Conservation (phyloP, 306 rosid genomes). For the Mimosa bimucronata region DNA sequence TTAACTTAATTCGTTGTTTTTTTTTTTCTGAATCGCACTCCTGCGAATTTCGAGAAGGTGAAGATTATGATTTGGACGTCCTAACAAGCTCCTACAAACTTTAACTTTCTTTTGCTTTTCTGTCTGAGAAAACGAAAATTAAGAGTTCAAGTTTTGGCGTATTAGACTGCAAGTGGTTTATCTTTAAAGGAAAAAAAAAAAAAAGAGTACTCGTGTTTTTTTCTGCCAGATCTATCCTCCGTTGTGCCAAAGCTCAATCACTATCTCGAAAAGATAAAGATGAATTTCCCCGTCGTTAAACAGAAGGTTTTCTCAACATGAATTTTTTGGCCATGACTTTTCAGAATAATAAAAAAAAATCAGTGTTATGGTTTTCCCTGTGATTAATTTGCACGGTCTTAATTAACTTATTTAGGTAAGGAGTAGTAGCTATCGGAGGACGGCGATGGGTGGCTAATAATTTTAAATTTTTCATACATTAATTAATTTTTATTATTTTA, state of each 20-base stretch:
- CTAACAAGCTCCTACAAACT: not conserved
- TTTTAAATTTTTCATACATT: constrained; percentile 15
- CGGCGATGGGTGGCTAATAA: constrained; percentile 35
- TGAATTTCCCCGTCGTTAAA: not conserved
- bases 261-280: not conserved
- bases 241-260: not conserved
- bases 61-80: constrained; percentile 7
- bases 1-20: not conserved
- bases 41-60: not conserved
- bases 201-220: too few relatives aligned
- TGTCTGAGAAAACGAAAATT: not conserved
- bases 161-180: not conserved
- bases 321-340: not conserved
- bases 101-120: not conserved
- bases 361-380: not conserved
- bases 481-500: not conserved
- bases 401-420: constrained; percentile 24
- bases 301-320: not conserved
- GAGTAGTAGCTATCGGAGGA: constrained; percentile 1
- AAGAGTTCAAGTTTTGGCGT: not conserved
- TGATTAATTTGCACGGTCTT: constrained; percentile 1
- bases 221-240: constrained; percentile 5
- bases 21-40: not conserved
- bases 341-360: not conserved
- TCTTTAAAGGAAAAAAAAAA: not conserved